Evolutionary conservation across 2,329 filamentous ascomycete genomes (phyloP), one percentile per base, ranked within the genome.

Genomic region (Thielaviopsis populi): DNA sequence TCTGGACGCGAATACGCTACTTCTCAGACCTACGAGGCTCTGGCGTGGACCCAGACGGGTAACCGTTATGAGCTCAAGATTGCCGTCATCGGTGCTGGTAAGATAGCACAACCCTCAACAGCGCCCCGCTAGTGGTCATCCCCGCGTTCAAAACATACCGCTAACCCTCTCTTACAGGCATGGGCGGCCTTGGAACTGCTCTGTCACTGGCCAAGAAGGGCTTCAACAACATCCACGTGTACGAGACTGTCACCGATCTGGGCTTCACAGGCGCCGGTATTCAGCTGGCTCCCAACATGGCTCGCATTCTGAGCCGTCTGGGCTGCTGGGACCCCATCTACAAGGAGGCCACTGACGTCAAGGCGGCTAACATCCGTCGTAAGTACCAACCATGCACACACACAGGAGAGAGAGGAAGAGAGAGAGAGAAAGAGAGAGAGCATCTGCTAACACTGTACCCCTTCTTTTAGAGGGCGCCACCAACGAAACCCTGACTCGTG

Each of bases 261-360:
- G 88, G 88, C 4, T 92, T 92, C 69, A 88, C 92, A 0, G 89
- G 89, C 27, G 89, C 89, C 1, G 89, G 89, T 4, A 92, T 94
- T 68, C 89, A 95, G 72, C 78, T 92, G 65, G 87, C 89, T 0
- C 89, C 89, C 0, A 95, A 94, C 68, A 87, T 92, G 80, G 84
- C 85, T 2, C 81, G 87, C 1, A 87, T 94, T 8, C 78, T 94
- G 13, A 85, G 89, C 70, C 77, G 79, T 15, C 75, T 91, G 46
- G 88, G 85, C 10, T 86, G 87, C 65, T 92, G 88, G 88, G 74
- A 79, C 19, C 77, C 79, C 17, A 89, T 94, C 67, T 82, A 82
- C 67, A 79, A 77, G 43, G 87, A 91, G 71, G 86, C 87, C 2
- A 88, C 88, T 0, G 80, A 85, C 66, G 79, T 91, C 66, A 79